Evolutionary conservation across 495 filamentous ascomycete species (phyloP).

Genomic region (Halenospora varia): DNA sequence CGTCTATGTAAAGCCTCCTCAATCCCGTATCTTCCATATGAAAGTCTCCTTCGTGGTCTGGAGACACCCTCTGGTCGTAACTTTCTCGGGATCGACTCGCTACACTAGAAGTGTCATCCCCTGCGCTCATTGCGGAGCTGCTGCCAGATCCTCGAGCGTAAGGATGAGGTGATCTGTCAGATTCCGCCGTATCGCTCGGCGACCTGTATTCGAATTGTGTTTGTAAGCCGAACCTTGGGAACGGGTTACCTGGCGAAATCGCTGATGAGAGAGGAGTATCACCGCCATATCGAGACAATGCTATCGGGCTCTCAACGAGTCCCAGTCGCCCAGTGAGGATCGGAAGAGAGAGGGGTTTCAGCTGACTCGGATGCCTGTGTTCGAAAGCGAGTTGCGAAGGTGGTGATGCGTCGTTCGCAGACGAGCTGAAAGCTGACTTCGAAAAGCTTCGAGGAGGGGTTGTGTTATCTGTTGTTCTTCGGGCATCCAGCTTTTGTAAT

Average conservation of each 20-base stretch:
- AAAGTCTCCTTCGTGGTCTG: slow-evolving; percentile 59
- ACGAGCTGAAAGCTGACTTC: slow-evolving; percentile 47
- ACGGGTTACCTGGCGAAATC: slow-evolving; percentile 42
- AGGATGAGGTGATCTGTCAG: slow-evolving; percentile 45
- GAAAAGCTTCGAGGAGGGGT: slow-evolving; percentile 50
- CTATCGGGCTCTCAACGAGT: slow-evolving; percentile 36
- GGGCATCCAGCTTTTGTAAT: slow-evolving; percentile 68
- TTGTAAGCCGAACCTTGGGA: slow-evolving; percentile 10
- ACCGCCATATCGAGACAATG: slow-evolving; percentile 34
- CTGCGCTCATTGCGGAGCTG: slow-evolving; percentile 19
- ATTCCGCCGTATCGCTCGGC: slow-evolving; percentile 40
- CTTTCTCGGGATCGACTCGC: slow-evolving; percentile 36
- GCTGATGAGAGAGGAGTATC: slow-evolving; percentile 42
- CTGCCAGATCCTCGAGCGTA: slow-evolving; percentile 33
- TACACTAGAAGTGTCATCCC: slow-evolving; percentile 23
- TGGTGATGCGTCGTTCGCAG: slow-evolving; percentile 42
- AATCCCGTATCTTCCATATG: slow-evolving; percentile 62
- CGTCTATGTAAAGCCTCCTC: slow-evolving; percentile 58
- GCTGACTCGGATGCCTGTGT: slow-evolving; percentile 15
- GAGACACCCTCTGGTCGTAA: slow-evolving; percentile 49
- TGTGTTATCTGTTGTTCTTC: slow-evolving; percentile 50
- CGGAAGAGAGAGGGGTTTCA: slow-evolving; percentile 44
- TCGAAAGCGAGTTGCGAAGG: slow-evolving; percentile 36
- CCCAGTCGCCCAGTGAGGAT: slow-evolving; percentile 33
- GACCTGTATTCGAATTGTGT: slow-evolving; percentile 46